Evolutionary conservation across 345 rosid species (phyloP), one percentile per base, ranked within the genome.

Genomic region (Mallotus nudiflorus): DNA sequence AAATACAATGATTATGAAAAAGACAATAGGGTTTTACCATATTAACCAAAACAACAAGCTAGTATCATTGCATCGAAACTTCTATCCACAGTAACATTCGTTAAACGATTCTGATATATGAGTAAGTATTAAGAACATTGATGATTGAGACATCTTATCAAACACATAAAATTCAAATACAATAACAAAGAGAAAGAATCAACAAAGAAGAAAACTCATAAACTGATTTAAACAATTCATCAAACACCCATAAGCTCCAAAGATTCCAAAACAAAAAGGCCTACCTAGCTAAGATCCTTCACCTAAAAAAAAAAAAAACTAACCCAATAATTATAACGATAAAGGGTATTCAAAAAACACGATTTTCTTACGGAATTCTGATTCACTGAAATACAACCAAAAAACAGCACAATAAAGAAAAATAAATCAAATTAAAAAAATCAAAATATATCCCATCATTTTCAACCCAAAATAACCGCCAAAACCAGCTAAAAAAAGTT

Each of bases 131-230:
- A 31, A 62, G 1, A 67, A 59, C 45, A 8, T 9, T 31, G 44
- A 75, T 65, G 75, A 75, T 67, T 75, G 62, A 24, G 85, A 77
- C 85, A 79, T 81, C 76, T 78, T 68, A 81, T 72, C 85, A 69
- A 80, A 80, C 80, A 65, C 62, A 55, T 9, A 51, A 72, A 73
- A 66, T 42, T 59, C 22, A n/a, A 67, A 66, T 15, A 25, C 25
- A 24, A 46, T 55, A 28, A 48, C 51, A 60, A 64, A 55, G 54
- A 37, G 44, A 45, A 65, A 61, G 35, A 60, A 44, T 19, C 12
- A 11, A 50, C 3, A 28, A 28, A 69, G 37, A 40, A 37, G 14
- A 52, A 18, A 72, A 72, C n/a, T n/a, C 14, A 22, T 2, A 28
- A 67, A 20, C 70, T 48, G 71, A 73, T 67, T 69, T 62, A 54